phyloP scores from a whole-genome alignment of 495 filamentous ascomycete genomes.

The Clavariopsis aquatica region DNA sequence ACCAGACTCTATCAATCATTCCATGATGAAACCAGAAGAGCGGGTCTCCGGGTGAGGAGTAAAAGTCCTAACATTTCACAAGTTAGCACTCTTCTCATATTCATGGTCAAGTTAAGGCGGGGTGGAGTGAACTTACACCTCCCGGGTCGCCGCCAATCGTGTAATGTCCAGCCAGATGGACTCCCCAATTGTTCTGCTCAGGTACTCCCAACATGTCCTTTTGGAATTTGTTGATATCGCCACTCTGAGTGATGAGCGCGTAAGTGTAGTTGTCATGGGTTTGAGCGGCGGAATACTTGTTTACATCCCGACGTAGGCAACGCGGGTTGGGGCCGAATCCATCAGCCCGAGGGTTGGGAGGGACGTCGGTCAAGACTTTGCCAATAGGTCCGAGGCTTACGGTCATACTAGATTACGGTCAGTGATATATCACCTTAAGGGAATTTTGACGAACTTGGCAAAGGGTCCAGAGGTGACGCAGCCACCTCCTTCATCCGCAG shows the following conservation, averaged over 20 bases:
- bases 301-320: constrained; percentile 33
- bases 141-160: constrained; percentile 35
- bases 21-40: constrained; percentile 39
- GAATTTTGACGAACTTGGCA: constrained; percentile 32
- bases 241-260: constrained; percentile 16
- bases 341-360: constrained; percentile 26
- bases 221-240: constrained; percentile 23
- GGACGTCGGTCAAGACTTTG: constrained; percentile 9
- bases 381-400: constrained; percentile 29
- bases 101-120: not conserved
- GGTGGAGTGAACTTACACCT: constrained; percentile 38
- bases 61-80: constrained; percentile 28
- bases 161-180: constrained; percentile 34
- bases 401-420: constrained; percentile 20
- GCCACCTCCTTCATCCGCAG: constrained; percentile 61
- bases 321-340: constrained; percentile 29
- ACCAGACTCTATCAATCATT: constrained; percentile 68
- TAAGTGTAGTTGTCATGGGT: constrained; percentile 26
- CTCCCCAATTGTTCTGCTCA: constrained; percentile 39
- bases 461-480: constrained; percentile 66
- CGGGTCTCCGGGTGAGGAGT: constrained; percentile 36
- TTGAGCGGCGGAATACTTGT: constrained; percentile 8
- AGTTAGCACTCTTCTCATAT: too few relatives aligned
- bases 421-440: not conserved
- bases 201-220: constrained; percentile 50